Evolutionary conservation across 2,329 filamentous ascomycete species (phyloP), one percentile per base, ranked within the genome.

Genomic region (Verruconis gallopava): DNA sequence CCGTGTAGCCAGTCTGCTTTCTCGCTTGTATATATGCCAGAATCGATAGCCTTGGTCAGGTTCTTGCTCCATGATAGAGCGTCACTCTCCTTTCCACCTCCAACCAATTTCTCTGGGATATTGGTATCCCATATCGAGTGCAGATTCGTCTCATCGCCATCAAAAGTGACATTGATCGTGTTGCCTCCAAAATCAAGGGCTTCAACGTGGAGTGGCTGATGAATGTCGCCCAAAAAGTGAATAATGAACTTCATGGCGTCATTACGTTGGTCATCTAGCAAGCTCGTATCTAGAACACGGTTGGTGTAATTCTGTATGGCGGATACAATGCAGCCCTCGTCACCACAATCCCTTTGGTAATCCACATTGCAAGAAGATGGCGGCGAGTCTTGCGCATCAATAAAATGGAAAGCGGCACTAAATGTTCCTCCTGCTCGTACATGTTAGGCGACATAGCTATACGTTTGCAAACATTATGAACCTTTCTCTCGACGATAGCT

Each of bases 181-280:
- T 68, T 68, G 22, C 64, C 65, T 37, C 65, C 65, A 4, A 62
- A 47, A 4, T 59, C 61, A 12, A 62, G 52, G 32, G 58, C 62
- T 51, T 75, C 70, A 11, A 68, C 66, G 49, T 75, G 72, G 38
- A 93, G 64, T 0, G 81, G 82, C 53, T 86, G 85, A 46, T 75
- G 75, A 19, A 84, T 73, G 55, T 93, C 85, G 44, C 84, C 73
- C 9, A 91, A 61, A 51, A 73, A 71, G 46, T 62, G 69, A 17
- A 73, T 57, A 41, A 73, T 54, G 55, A 68, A 72, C 44, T 64
- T 62, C 15, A 73, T 51, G 0, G 67, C 67, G 38, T 65, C 61
- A 44, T 61, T 59, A 30, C 57, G 55, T 48, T 65, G 56, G 14
- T 44, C 47, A 5, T 50, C 48, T 36, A 52, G 48, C 25, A 65